A percentile compares a stretch with the other conserved stretches of the same genome.
phyloP scores from a whole-genome alignment of 2,329 filamentous ascomycete species.

The Neospermospora avenae region DNA sequence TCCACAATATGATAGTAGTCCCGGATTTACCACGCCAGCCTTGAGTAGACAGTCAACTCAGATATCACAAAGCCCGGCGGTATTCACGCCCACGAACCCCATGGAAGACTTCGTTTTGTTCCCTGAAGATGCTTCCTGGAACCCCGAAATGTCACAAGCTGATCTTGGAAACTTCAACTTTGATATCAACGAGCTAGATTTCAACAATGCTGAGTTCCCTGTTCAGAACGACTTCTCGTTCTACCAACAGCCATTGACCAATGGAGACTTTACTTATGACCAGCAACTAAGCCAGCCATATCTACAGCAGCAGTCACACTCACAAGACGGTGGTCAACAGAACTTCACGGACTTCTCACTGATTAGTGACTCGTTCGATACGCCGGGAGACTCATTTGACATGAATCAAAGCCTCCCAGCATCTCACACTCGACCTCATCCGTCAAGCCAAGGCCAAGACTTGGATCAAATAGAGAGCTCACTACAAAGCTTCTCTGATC shows the following conservation, averaged over 20 bases:
- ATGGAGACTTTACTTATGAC: neutral
- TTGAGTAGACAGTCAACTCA: slow-evolving; percentile 10
- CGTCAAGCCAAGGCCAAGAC: slow-evolving; percentile 2
- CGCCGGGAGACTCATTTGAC: slow-evolving; percentile 12
- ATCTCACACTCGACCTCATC: slow-evolving; percentile 13
- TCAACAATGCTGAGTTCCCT: neutral
- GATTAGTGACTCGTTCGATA: neutral
- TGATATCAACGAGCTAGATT: slow-evolving; percentile 22
- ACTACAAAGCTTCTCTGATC: neutral
- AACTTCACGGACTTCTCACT: neutral
- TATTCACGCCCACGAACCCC: slow-evolving; percentile 22
- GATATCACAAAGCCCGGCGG: slow-evolving; percentile 14
- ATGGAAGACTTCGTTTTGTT: slow-evolving; percentile 34
- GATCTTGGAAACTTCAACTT: slow-evolving; percentile 29
- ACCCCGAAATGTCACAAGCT: slow-evolving; percentile 20
- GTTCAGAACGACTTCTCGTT: slow-evolving; percentile 20
- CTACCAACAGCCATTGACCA: slow-evolving; percentile 10
- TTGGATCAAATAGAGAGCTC: slow-evolving; percentile 8
- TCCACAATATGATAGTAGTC: slow-evolving; percentile 1
- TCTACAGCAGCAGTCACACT: neutral
- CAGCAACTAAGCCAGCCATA: neutral
- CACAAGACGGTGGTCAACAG: neutral
- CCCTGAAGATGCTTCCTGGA: slow-evolving; percentile 29
- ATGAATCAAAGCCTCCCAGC: slow-evolving; percentile 11
- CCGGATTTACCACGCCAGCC: slow-evolving; percentile 17